Conservation (phyloP, 306 rosid species). For the Citrullus mucosospermus region DNA sequence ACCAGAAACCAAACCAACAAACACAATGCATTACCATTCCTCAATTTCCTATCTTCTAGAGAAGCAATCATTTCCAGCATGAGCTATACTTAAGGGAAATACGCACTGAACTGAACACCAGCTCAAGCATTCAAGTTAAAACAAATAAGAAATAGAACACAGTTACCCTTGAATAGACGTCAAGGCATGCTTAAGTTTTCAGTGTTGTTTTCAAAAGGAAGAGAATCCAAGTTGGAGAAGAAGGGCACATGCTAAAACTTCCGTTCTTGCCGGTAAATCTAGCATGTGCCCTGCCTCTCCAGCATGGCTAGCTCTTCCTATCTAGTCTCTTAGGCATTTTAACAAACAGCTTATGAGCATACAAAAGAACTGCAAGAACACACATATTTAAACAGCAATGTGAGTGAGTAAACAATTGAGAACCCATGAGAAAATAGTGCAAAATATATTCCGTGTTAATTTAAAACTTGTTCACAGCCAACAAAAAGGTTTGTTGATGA, state of each 20-base stretch:
- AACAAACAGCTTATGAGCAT: background rate
- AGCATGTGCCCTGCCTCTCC: slow-evolving; percentile 97
- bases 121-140: background rate
- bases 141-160: background rate
- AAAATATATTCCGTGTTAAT: background rate
- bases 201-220: slow-evolving; percentile 18
- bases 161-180: slow-evolving; percentile 4
- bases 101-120: background rate
- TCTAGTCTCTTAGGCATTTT: background rate
- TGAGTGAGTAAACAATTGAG: background rate
- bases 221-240: slow-evolving; percentile 49
- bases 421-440: background rate
- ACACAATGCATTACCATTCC: background rate
- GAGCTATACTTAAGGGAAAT: background rate
- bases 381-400: slow-evolving; percentile 9
- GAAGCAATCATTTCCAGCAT: background rate
- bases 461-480: background rate
- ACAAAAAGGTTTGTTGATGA: background rate
- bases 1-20: background rate
- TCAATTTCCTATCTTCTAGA: background rate
- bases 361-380: background rate
- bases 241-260: slow-evolving; percentile 42
- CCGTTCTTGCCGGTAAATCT: slow-evolving; percentile 10
- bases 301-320: slow-evolving; percentile 36
- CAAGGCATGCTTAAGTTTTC: background rate